These are phyloP conservation scores for Nemania sp. DNA, from an alignment of 2,329 filamentous ascomycete species.

Conservation along the genomic window DNA sequence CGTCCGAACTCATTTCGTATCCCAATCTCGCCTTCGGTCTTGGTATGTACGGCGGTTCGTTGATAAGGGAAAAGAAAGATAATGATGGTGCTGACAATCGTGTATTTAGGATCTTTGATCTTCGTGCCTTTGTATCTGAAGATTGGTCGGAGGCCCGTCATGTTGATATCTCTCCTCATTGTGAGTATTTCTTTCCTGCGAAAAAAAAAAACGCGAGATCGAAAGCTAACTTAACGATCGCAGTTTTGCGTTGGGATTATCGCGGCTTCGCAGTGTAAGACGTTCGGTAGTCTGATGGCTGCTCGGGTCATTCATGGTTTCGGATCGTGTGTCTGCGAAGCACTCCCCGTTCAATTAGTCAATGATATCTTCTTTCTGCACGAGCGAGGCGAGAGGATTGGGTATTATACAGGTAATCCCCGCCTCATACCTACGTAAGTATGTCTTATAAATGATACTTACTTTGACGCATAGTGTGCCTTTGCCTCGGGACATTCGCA, in stretches of 20 bases:
- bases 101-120: conserved; percentile 51
- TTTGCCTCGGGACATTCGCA: conserved; percentile 59
- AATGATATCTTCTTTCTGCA: conserved; percentile 53
- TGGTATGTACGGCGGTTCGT: too few relatives aligned
- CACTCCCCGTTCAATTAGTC: conserved; percentile 49
- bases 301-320: conserved; percentile 46
- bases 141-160: conserved; percentile 48
- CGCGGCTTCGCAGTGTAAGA: conserved; percentile 43
- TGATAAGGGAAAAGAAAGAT: too few relatives aligned
- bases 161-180: conserved; percentile 46
- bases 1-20: conserved; percentile 62
- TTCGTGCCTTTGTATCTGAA: conserved; percentile 61
- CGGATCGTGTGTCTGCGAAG: conserved; percentile 49
- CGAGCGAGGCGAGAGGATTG: conserved; percentile 56
- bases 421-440: background rate
- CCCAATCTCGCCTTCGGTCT: conserved; percentile 65
- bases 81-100: too few relatives aligned
- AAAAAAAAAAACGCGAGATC: too few relatives aligned
- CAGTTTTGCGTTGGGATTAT: conserved; percentile 48
- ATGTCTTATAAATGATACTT: background rate
- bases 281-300: conserved; percentile 45
- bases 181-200: conserved; percentile 30
- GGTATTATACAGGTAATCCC: conserved; percentile 57
- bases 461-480: conserved; percentile 47
- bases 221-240: conserved; percentile 4